Evolutionary conservation across 129 eudicot genomes (phyloP), one percentile per base, ranked within the genome.

Genomic region (carrot (Daucus carota)): DNA sequence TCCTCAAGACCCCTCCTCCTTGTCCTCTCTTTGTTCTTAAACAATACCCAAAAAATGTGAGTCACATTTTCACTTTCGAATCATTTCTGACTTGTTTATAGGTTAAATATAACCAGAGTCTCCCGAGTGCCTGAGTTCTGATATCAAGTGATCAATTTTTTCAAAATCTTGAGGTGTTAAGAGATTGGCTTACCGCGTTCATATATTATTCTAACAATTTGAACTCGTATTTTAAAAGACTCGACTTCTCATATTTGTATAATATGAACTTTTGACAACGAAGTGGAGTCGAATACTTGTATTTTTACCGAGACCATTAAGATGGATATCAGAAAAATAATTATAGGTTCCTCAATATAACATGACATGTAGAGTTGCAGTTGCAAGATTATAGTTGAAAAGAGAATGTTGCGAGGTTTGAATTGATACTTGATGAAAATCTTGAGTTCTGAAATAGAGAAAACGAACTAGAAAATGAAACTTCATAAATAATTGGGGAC

Each of bases 401-500:
- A 29, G 18, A 29, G 36, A 63, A 63, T 26, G 70, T 63, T 29
- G 22, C 38, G 4, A 63, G 36, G 18, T 32, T 14, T 28, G n/a
- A 65, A 29, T 14, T 65, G 70, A 31, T 32, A 65, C 20, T 31
- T 33, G 40, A 28, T 17, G 20, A 65, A 65, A 65, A 29, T 65
- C 70, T 31, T 6, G 14, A 65, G 40, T 65, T 16, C 3, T 65
- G 41, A 33, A 31, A 0, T 28, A 17, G 9, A 33, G 40, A 65
- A 65, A 31, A 15, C 31, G 70, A 65, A 33, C 31, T 8, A 33
- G 40, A 65, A 65, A 31, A 15, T 65, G 70, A 65, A 33, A 65
- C 18, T 14, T 65, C 3, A 65, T 22, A 63, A 63, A 29, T 63
- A 63, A n/a, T 29, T 63, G 70, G 70, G 70, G 70, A 63, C 70